phyloP scores from a whole-genome alignment of 1,284 basidiomycete species.

The Papiliotrema nemorosa region DNA sequence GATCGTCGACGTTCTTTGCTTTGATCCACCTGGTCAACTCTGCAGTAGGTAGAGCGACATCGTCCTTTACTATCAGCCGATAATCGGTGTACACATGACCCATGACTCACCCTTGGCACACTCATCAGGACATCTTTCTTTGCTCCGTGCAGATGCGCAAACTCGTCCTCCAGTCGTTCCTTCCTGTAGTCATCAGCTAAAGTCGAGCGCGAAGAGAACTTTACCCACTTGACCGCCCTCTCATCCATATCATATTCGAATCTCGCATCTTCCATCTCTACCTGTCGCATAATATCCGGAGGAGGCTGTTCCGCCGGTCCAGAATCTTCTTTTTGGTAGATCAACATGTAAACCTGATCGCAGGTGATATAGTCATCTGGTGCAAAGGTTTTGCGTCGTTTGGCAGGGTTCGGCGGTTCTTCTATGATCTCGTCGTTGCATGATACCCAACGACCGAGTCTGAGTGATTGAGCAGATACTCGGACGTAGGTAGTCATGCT shows the following conservation, averaged over 20 bases:
- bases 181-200: conserved; percentile 10
- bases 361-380: conserved; percentile 51
- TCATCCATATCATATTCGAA: conserved; percentile 12
- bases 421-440: conserved; percentile 71
- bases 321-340: conserved; percentile 60
- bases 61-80: conserved; percentile 23
- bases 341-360: conserved; percentile 87
- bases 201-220: not conserved
- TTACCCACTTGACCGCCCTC: not conserved
- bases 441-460: conserved; percentile 73
- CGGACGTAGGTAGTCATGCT: conserved; percentile 28
- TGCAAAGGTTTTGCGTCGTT: conserved; percentile 10
- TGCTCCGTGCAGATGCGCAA: conserved; percentile 14
- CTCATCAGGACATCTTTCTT: conserved; percentile 23
- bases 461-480: conserved; percentile 39
- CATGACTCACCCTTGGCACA: conserved; percentile 17
- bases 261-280: conserved; percentile 57
- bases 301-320: conserved; percentile 52
- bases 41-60: conserved; percentile 27
- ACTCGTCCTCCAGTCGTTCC: conserved; percentile 15
- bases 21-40: conserved; percentile 27
- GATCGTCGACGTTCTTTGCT: conserved; percentile 11
- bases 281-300: conserved; percentile 54
- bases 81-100: not conserved
- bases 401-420: conserved; percentile 17